Evolutionary conservation across 2,329 filamentous ascomycete species (phyloP).

Genomic region (Epichloe elymi): DNA sequence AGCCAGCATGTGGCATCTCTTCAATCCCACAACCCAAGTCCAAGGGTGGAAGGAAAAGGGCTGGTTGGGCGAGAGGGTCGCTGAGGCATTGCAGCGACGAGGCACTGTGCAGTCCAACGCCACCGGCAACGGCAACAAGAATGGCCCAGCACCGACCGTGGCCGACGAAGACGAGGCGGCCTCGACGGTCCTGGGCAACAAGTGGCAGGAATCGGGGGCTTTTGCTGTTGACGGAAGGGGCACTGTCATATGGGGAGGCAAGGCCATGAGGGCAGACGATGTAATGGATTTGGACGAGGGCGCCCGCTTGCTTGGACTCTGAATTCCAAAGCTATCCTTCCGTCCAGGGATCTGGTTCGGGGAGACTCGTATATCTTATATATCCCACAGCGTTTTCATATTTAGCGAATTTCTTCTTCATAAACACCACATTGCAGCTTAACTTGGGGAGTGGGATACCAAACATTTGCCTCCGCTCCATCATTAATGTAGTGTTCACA

Average conservation of each 20-base stretch:
- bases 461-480: background rate
- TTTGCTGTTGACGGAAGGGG: constrained; percentile 38
- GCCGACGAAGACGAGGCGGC: constrained; percentile 21
- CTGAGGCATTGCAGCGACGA: constrained; percentile 28
- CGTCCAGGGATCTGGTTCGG: no score
- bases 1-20: constrained; percentile 35
- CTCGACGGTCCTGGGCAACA: constrained; percentile 36
- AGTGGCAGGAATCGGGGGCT: constrained; percentile 41
- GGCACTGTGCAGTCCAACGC: constrained; percentile 21
- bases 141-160: background rate
- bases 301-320: constrained; percentile 19
- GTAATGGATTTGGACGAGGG: constrained; percentile 41
- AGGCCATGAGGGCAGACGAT: constrained; percentile 34
- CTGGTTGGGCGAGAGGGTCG: constrained; percentile 39
- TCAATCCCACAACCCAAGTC: constrained; percentile 39
- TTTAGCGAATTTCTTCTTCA: no score
- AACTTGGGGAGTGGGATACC: no score
- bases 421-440: no score
- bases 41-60: constrained; percentile 41
- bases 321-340: background rate
- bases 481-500: constrained; percentile 7
- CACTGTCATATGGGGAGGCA: constrained; percentile 36
- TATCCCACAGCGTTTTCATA: no score
- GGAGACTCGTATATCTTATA: background rate
- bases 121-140: constrained; percentile 10